Conservation (phyloP, 2,329 filamentous ascomycete species). For the Cryphonectria naterciae region DNA sequence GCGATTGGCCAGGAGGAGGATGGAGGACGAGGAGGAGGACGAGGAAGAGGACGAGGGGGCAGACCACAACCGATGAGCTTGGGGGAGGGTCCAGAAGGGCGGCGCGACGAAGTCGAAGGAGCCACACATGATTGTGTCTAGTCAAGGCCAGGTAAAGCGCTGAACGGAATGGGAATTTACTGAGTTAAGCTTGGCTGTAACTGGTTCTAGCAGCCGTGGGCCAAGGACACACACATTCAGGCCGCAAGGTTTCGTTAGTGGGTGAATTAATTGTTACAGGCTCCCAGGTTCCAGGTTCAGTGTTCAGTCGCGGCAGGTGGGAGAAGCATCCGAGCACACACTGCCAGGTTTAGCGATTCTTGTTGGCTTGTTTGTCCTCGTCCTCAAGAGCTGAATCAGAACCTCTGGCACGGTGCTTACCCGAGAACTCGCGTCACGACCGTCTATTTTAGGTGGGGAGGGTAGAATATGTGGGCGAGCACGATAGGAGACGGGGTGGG, state of each 20-base stretch:
- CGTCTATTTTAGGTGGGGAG: neutral
- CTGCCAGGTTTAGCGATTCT: neutral
- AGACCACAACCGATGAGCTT: neutral
- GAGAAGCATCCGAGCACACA: neutral
- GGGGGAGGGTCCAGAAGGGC: neutral
- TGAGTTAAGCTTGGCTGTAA: neutral
- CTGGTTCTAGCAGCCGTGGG: neutral
- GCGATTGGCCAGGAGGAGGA: neutral
- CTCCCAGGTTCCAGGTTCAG: neutral
- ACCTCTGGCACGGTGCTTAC: neutral
- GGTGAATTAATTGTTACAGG: neutral
- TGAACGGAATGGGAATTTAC: neutral
- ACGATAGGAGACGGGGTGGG: neutral
- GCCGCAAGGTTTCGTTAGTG: neutral
- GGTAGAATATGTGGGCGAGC: neutral
- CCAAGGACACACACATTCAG: neutral
- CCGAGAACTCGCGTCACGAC: neutral
- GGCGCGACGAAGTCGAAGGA: neutral
- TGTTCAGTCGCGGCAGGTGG: neutral
- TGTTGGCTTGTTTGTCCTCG: neutral
- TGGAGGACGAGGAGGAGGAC: neutral
- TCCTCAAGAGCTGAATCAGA: neutral
- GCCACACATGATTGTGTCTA: conserved; percentile 6
- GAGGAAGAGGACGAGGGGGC: neutral
- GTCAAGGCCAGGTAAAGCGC: neutral